Evolutionary conservation across 768 basidiomycete species (phyloP).

Genomic region (Vararia minispora): DNA sequence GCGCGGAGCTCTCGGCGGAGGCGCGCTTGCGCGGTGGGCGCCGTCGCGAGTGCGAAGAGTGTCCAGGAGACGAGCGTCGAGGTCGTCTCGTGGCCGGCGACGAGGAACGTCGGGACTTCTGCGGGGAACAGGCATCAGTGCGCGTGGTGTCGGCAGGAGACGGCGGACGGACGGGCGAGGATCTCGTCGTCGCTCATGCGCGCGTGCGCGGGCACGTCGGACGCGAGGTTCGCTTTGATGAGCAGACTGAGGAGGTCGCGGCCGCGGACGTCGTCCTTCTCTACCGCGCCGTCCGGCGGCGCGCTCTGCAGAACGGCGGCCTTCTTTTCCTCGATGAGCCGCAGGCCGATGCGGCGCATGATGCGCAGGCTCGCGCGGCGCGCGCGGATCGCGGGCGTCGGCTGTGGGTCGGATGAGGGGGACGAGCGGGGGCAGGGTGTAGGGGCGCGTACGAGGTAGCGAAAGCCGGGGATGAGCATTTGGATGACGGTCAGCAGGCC

Average conservation of each 20-base stretch:
- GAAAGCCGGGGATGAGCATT: no score
- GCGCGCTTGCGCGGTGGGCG: constrained; percentile 21
- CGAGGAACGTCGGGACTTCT: constrained; percentile 23
- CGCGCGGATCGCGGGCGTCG: constrained; percentile 3
- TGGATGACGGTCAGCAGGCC: no score
- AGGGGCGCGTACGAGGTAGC: no score
- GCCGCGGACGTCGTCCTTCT: constrained; percentile 23
- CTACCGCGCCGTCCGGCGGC: constrained; percentile 17
- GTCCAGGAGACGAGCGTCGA: constrained; percentile 26
- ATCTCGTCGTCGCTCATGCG: constrained; percentile 54
- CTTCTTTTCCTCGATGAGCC: constrained; percentile 23
- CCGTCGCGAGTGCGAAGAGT: constrained; percentile 20
- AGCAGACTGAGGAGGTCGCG: constrained; percentile 53
- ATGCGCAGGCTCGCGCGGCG: not conserved
- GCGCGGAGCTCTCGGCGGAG: constrained; percentile 23
- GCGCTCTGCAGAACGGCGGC: constrained; percentile 21
- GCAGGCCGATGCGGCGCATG: constrained; percentile 19
- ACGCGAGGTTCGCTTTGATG: constrained; percentile 53
- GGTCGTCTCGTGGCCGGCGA: constrained; percentile 21
- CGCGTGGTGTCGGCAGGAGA: no score
- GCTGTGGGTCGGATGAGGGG: no score
- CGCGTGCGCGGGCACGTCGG: constrained; percentile 43
- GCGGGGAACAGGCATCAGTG: constrained; percentile 1
- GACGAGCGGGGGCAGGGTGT: no score
- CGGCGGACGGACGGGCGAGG: constrained; percentile 38